phyloP scores from a whole-genome alignment of 345 rosid genomes.

The Litchi chinensis region DNA sequence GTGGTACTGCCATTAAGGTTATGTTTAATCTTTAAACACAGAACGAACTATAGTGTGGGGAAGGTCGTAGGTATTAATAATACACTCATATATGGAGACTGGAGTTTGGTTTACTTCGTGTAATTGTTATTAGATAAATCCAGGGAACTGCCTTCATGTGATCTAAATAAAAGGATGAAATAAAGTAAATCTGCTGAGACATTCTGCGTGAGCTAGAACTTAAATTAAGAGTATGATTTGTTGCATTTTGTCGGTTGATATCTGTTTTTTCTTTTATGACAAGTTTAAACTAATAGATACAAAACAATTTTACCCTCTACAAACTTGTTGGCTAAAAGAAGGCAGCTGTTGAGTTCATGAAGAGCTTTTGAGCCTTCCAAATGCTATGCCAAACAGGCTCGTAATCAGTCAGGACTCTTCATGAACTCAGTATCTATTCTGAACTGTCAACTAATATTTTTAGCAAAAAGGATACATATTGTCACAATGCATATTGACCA shows the following conservation, averaged over 20 bases:
- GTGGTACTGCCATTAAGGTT: constrained; percentile 84
- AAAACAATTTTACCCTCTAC: not conserved
- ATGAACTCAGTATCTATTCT: too few species aligned
- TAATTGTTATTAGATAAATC: too few species aligned
- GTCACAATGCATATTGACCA: not conserved
- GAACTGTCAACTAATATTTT: too few species aligned
- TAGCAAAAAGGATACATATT: not conserved
- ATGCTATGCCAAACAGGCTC: too few species aligned
- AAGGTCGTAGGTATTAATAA: not conserved
- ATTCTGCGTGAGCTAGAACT: not conserved
- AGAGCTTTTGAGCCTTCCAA: too few species aligned
- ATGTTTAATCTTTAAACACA: constrained; percentile 72
- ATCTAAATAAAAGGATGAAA: not conserved
- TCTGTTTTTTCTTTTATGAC: not conserved
- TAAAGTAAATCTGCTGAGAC: not conserved
- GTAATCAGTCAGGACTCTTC: too few species aligned
- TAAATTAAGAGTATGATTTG: not conserved
- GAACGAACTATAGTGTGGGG: not conserved
- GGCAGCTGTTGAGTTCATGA: not conserved
- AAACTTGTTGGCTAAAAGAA: not conserved
- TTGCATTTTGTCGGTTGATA: too few species aligned
- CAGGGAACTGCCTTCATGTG: not conserved
- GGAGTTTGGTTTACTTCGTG: not conserved
- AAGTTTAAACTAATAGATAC: not conserved
- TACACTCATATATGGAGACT: too few species aligned